Evolutionary conservation across 2,329 filamentous ascomycete species (phyloP).

Genomic region (Ilyonectria destructans): DNA sequence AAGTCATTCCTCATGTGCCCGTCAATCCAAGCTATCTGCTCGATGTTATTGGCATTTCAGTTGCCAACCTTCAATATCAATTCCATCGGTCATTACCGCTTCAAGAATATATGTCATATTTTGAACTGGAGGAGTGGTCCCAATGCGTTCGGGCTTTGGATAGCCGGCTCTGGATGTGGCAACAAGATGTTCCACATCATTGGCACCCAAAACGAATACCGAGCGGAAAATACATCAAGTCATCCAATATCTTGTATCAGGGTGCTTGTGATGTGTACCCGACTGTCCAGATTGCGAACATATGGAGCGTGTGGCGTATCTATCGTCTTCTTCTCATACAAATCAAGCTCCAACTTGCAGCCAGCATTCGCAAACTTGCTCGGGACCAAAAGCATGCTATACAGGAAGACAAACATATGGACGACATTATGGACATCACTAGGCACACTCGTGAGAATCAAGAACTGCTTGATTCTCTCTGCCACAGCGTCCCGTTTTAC

Average conservation of each 20-base stretch:
- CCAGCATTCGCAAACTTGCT: not conserved
- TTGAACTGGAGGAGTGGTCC: constrained; percentile 1
- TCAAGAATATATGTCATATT: not conserved
- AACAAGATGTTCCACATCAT: not conserved
- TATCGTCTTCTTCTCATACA: constrained; percentile 24
- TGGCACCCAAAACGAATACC: constrained; percentile 23
- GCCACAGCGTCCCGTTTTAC: constrained; percentile 39
- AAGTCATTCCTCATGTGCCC: constrained; percentile 23
- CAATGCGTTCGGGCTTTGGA: constrained; percentile 8
- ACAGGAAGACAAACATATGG: not conserved
- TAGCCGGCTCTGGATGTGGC: constrained; percentile 18
- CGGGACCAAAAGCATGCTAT: not conserved
- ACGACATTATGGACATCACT: not conserved
- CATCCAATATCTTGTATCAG: not conserved
- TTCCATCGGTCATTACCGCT: not conserved
- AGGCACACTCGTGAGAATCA: not conserved
- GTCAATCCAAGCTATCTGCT: constrained; percentile 34
- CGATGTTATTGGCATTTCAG: constrained; percentile 26
- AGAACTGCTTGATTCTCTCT: constrained; percentile 27
- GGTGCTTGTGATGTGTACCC: constrained; percentile 23
- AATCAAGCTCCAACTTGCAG: not conserved
- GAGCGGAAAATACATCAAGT: fast-evolving
- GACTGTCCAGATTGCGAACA: constrained; percentile 37
- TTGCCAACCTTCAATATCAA: constrained; percentile 6
- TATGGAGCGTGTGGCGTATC: constrained; percentile 39